Base-by-base conservation (phyloP, 306 rosid genomes). In the Senna siamea region DNA sequence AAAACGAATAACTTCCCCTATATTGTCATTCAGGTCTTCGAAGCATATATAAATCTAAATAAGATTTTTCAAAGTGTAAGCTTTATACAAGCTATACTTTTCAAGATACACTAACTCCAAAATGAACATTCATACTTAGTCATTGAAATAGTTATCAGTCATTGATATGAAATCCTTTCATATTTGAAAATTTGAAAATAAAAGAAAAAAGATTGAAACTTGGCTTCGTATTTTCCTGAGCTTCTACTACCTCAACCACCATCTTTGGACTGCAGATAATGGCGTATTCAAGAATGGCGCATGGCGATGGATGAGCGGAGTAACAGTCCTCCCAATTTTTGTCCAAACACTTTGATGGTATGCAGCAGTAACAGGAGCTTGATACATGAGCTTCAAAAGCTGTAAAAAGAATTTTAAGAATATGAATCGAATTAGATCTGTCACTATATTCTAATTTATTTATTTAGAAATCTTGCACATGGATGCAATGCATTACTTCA, bases 371-470 rank as follows among this genome's bases (percentile, higher is more conserved):
- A 73, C 97, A 2, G 97, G 98, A 48, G 89, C 94, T 22, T 87
- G 91, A 76, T 93, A 91, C 98, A 93, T 93, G 82, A 93, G 91
- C 87, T 93, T 93, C 86, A 93, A 76, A 47, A 93, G 86, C 97
- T 91, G 91, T 76, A 60, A 5, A 41, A 64, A 37, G 5, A 74
- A 30, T 30, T 30, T 34, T 34, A 23, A 6, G 54, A 22, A 30
- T 5, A 53, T 37, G 40, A 37, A 4, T 35, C 22, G 6, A 59
- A 44, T 53, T 19, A 67, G 41, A 11, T 58, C 55, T 14, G 18
- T 50, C 68, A 68, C 19, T 37, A 74, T 20, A 30, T 14, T 28
- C 40, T 14, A 41, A 10, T 23, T 8, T 34, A 32, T 43, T 74
- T 48, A 54, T 13, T 53, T 69, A 23, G 66, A 40, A 40, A 32